Evolutionary conservation across 2,329 filamentous ascomycete genomes (phyloP), one percentile per base, ranked within the genome.

Genomic region (Dendrostoma leiphaemia): DNA sequence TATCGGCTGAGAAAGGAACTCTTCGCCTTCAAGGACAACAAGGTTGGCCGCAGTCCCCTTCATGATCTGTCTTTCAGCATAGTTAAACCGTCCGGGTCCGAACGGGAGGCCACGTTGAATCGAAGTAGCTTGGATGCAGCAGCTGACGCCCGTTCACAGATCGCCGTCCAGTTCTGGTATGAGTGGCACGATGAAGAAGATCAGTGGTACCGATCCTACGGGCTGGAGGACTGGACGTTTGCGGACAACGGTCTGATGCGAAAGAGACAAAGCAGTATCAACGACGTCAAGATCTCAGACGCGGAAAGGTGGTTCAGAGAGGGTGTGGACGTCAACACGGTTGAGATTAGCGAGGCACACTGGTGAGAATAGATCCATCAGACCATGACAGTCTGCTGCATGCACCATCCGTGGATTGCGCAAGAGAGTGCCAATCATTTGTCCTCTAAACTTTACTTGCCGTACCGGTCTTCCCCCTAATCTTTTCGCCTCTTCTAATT

Each of bases 161-260:
- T 92, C 60, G 90, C 90, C 1, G 91, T 95, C 21, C 90, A 96
- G 66, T 95, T 94, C 68, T 95, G 90, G 90, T 95, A 93, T 64
- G 88, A 95, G 69, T 92, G 84, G 71, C 80, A 84, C 59, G 89
- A 93, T 63, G 71, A 72, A 7, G 62, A 77, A 2, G 86, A 88
- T 34, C 84, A 90, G 67, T 96, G 90, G 90, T 92, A 88, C 79
- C 79, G 90, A n/a, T 91, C 88, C 41, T 95, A 95, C 64, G 91
- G 91, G 0, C 79, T 95, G 10, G 88, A 91, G 65, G 86, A 91
- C 65, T 90, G 87, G 88, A 90, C 86, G 0, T 90, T 90, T 69
- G 84, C 83, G 0, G 75, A 79, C 1, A 81, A 89, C 61, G 88
- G 88, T 0, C 72, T 83, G 47, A 91, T 90, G 87, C 74, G 81